Evolutionary conservation across 1,284 basidiomycete genomes (phyloP), one percentile per base, ranked within the genome.

Genomic region (Cryptococcus sp.): DNA sequence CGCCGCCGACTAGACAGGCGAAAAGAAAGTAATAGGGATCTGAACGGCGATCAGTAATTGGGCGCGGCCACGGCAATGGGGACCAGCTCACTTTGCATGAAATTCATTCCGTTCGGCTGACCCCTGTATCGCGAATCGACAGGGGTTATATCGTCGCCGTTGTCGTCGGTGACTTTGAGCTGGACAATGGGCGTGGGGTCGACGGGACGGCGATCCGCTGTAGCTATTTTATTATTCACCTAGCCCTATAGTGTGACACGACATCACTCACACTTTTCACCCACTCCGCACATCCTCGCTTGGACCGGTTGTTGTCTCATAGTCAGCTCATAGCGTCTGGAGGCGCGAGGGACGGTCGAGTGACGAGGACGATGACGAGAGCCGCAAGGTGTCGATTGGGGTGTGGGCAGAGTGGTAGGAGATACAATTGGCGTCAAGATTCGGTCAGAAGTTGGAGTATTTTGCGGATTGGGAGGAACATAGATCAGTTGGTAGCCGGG

Each of bases 181-280:
- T 95, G 92, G n/a, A 97, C 87, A 75, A 97, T 94, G 15, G 94
- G 94, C 0, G 93, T 92, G 0, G 95, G 94, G 81, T 97, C 93
- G 72, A 98, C 92, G 3, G 94, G 93, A 30, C 94, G 84, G 41
- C 93, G 85, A 81, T 97, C 91, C 59, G 91, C 91, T 92, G 76
- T 40, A 41, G 17, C 52, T 48, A 25, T 59, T 54, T 42, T 20
- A n/a, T 10, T 39, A 19, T 52, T 8, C 20, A 40, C 38, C 39
- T 50, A 8, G 13, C 17, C 27, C 10, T 38, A 8, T 19, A 10
- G 25, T 35, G 8, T 8, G 13, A 10, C 7, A 35, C 3, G 30
- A 22, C 43, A 27, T n/a, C 13, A 70, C 75, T 65, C 45, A 85
- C 87, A 86, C 83, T 89, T 89, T 69, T 93, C 91, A 51, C 91